Percentiles rank a stretch among this genome's conserved stretches.
phyloP scores from a whole-genome alignment of 495 filamentous ascomycete species.

The Talaromyces thailandensis region DNA sequence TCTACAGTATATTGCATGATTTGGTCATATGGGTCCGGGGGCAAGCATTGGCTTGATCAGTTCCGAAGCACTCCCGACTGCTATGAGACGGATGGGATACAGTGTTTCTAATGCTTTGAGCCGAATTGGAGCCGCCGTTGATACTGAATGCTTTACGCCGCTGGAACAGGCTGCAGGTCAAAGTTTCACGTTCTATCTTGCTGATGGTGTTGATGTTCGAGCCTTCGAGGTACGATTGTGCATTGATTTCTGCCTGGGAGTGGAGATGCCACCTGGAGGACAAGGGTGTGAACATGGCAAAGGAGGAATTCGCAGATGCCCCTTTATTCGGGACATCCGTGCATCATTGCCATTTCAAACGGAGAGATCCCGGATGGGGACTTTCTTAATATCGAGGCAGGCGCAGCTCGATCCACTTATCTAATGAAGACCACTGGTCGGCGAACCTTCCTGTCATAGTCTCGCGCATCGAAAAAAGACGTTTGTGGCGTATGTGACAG shows the following conservation, averaged over 20 bases:
- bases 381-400: not conserved
- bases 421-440: not conserved
- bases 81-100: conserved; percentile 28
- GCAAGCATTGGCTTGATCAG: conserved; percentile 27
- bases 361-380: not conserved
- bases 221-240: conserved; percentile 19
- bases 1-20: conserved; percentile 27
- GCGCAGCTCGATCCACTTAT: not conserved
- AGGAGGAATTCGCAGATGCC: not conserved
- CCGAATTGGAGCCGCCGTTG: conserved; percentile 24
- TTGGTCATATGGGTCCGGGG: conserved; percentile 28
- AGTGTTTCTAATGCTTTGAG: conserved; percentile 27
- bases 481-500: not conserved
- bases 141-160: conserved; percentile 26
- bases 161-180: conserved; percentile 18
- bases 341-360: not conserved
- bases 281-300: not conserved
- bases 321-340: not conserved
- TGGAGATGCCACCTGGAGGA: conserved; percentile 7
- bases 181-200: conserved; percentile 25
- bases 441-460: not conserved
- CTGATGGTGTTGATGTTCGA: conserved; percentile 20
- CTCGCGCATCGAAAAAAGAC: not conserved
- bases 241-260: conserved; percentile 26
- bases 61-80: conserved; percentile 25